phyloP scores from a whole-genome alignment of 257 asterid species.

The Nicotiana obtusifolia region DNA sequence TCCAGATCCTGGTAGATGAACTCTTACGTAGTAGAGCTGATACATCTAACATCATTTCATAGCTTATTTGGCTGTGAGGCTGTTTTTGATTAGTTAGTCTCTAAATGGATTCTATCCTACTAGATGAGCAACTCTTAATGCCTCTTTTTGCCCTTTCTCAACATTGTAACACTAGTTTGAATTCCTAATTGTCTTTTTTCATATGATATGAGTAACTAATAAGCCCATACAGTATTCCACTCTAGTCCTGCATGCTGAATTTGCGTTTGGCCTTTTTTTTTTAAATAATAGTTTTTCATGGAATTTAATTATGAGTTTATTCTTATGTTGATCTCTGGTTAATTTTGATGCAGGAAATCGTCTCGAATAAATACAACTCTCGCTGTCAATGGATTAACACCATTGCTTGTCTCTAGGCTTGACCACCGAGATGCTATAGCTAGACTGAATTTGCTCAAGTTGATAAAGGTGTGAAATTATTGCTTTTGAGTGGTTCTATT shows the following conservation, averaged over 20 bases:
- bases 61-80: neutral
- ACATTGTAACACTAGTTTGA: neutral
- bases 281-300: neutral
- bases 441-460: slow-evolving; percentile 79
- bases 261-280: neutral
- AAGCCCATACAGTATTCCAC: neutral
- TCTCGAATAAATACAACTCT: slow-evolving; percentile 89
- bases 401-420: slow-evolving; percentile 74
- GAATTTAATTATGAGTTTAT: neutral
- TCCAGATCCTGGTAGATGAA: neutral
- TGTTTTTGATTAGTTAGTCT: neutral
- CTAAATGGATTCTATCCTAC: neutral
- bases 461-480: slow-evolving; percentile 67
- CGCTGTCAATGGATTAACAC: slow-evolving; percentile 95
- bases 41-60: neutral
- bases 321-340: slow-evolving; percentile 11
- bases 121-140: neutral
- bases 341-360: slow-evolving; percentile 72
- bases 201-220: neutral
- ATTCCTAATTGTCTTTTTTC: neutral
- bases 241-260: neutral
- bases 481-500: neutral
- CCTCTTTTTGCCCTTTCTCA: neutral
- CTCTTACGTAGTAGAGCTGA: neutral
- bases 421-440: slow-evolving; percentile 97